Conservation (phyloP, 1,139 yeast species). For the Nematodospora anomalae region DNA sequence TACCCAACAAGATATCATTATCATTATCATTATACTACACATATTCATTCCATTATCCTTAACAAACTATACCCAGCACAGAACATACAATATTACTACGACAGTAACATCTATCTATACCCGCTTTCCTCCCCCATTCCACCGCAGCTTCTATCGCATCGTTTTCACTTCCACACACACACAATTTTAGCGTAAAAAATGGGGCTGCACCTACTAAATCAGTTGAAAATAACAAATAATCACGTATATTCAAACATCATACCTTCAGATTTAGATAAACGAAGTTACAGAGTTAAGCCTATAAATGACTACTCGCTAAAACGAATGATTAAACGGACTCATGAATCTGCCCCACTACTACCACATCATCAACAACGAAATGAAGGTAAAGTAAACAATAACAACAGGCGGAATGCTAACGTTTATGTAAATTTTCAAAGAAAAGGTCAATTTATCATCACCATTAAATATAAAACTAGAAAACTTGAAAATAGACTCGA, state of each 20-base stretch:
- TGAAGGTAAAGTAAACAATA: neutral
- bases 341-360: neutral
- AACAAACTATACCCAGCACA: no score
- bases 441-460: constrained; percentile 5
- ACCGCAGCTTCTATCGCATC: no score
- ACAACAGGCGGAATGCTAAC: neutral
- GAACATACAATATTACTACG: no score
- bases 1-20: no score
- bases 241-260: constrained; percentile 24
- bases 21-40: no score
- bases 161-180: no score
- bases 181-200: no score
- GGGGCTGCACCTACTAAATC: constrained; percentile 27
- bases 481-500: neutral
- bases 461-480: constrained; percentile 6
- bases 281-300: constrained; percentile 20
- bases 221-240: constrained; percentile 28
- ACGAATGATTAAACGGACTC: constrained; percentile 15
- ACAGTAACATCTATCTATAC: no score
- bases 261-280: constrained; percentile 20
- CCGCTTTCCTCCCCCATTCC: no score
- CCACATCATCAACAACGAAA: neutral
- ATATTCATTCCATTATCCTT: no score
- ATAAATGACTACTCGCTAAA: constrained; percentile 18
- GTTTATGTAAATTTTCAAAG: constrained; percentile 1